Evolutionary conservation across 345 rosid genomes (phyloP).

Genomic region (Mercurialis annua): DNA sequence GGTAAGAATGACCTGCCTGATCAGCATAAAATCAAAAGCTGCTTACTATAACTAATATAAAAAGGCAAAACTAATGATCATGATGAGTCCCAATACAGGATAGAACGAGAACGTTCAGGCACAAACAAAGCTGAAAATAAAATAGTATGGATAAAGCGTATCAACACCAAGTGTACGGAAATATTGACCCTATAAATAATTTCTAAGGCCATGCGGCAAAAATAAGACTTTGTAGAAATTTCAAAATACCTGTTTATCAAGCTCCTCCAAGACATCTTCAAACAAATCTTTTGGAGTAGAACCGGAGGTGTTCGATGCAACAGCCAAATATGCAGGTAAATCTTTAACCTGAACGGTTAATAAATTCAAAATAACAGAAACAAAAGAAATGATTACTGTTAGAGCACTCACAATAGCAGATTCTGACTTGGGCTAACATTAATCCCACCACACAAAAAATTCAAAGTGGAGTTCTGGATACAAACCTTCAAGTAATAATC

Average conservation of each 20-base stretch:
- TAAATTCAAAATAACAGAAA: slow-evolving; percentile 2
- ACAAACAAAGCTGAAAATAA: not conserved
- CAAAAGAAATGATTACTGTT: slow-evolving; percentile 11
- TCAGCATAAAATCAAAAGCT: no score
- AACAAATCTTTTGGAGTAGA: slow-evolving; percentile 89
- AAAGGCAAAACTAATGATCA: no score
- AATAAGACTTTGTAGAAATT: not conserved
- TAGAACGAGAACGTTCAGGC: not conserved
- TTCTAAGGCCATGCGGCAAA: not conserved
- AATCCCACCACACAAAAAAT: slow-evolving; percentile 13
- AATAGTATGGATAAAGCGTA: not conserved
- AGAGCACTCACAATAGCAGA: not conserved
- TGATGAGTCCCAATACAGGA: not conserved
- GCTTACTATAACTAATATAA: no score
- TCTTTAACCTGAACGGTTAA: slow-evolving; percentile 61
- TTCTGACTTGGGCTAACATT: slow-evolving; percentile 9
- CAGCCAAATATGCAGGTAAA: slow-evolving; percentile 61
- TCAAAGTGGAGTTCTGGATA: slow-evolving; percentile 16
- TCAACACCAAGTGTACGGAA: not conserved
- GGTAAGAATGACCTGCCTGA: not conserved
- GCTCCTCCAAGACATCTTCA: slow-evolving; percentile 84
- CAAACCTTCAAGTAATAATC: slow-evolving; percentile 71
- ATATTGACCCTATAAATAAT: not conserved
- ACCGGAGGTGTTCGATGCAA: slow-evolving; percentile 77
- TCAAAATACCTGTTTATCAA: slow-evolving; percentile 58